Percentiles rank a stretch among this genome's conserved stretches.
Evolutionary conservation across 345 rosid genomes (phyloP).

Genomic region (Firmiana major): DNA sequence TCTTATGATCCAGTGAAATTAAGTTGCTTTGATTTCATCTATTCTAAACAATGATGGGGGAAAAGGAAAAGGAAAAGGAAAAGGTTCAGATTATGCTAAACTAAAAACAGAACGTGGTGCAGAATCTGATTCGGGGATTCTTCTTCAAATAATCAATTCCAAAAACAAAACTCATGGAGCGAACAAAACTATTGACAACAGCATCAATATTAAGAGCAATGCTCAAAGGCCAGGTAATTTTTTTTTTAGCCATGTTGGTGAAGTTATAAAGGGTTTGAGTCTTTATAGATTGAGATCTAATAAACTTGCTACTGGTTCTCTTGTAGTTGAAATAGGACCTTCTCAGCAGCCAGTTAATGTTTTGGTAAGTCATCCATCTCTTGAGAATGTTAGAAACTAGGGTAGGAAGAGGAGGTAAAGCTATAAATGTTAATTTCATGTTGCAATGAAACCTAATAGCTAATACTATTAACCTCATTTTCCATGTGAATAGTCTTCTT

Average conservation of each 20-base stretch:
- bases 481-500: not conserved
- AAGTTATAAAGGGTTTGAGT: not conserved
- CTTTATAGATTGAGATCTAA: not conserved
- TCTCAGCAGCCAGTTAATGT: not conserved
- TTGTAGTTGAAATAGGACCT: not conserved
- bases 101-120: not conserved
- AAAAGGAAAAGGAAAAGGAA: no score
- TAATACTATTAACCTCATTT: not conserved
- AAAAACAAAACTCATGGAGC: not conserved
- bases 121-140: constrained; percentile 22
- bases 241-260: not conserved
- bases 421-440: not conserved
- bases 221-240: not conserved
- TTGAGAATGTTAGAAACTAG: not conserved
- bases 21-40: no score
- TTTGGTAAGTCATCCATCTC: not conserved
- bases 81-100: not conserved
- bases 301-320: not conserved
- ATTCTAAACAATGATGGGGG: not conserved
- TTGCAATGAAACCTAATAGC: not conserved
- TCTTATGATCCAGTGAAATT: not conserved
- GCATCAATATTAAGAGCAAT: not conserved
- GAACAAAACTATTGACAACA: not conserved
- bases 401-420: not conserved
- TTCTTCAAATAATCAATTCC: constrained; percentile 23